Conservation (phyloP, 2,329 filamentous ascomycete genomes). For the Fusarium graminum region DNA sequence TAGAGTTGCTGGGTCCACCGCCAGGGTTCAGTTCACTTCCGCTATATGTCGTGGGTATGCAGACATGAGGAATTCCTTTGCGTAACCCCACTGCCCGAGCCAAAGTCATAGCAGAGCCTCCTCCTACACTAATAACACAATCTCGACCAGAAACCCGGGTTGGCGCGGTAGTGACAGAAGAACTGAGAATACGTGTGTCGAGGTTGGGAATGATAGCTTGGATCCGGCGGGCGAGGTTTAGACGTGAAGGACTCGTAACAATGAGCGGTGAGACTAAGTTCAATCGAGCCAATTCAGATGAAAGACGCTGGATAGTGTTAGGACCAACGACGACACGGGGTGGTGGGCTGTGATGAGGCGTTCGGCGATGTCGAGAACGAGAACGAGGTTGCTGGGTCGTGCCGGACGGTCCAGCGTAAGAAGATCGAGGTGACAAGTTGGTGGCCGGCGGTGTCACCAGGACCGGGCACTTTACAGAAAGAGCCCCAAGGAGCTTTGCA, state of each 20-base stretch:
- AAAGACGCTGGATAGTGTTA: conserved; percentile 51
- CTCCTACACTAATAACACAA: conserved; percentile 71
- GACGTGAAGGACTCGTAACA: conserved; percentile 56
- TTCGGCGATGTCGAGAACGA: conserved; percentile 6
- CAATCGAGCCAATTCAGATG: conserved; percentile 53
- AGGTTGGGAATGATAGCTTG: conserved; percentile 53
- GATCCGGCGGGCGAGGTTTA: conserved; percentile 52
- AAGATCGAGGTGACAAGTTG: conserved; percentile 33
- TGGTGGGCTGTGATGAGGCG: conserved; percentile 22
- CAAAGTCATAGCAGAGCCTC: conserved; percentile 71
- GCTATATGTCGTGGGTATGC: conserved; percentile 71
- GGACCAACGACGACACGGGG: conserved; percentile 55
- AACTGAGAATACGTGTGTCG: conserved; percentile 52
- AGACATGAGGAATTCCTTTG: conserved; percentile 68
- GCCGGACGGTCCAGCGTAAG: conserved; percentile 14
- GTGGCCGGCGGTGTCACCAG: conserved; percentile 38
- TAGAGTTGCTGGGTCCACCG: conserved; percentile 2
- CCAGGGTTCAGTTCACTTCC: conserved; percentile 65
- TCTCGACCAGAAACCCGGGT: conserved; percentile 59
- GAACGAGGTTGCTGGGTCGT: conserved; percentile 14
- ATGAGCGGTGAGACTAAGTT: conserved; percentile 54
- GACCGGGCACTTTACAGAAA: conserved; percentile 32
- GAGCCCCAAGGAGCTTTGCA: conserved; percentile 23
- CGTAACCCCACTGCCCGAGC: conserved; percentile 67
- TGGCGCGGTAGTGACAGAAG: conserved; percentile 46